Evolutionary conservation across 1,139 yeast genomes (phyloP), one percentile per base, ranked within the genome.

Genomic region (Yamadazyma dendronema): DNA sequence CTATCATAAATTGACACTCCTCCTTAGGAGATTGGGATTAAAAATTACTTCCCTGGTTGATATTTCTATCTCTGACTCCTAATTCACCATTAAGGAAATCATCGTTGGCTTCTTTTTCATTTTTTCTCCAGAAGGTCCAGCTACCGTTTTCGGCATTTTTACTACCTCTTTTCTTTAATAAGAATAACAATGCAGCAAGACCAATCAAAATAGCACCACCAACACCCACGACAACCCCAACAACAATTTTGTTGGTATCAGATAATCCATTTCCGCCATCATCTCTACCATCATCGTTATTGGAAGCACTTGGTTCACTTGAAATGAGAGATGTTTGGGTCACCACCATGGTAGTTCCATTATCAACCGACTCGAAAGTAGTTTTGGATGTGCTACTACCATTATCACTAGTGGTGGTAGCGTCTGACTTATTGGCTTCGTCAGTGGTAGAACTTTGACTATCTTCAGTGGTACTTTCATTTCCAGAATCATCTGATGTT

Each of bases 61-160:
- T 63, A 39, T 57, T 56, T 42, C 74, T 56, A 42, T 82, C 66
- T 41, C 70, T 61, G 19, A 68, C 71, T 7, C 87, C 68, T 48
- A 86, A 75, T 42, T 67, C 70, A 17, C 81, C 79, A 15, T 86
- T 84, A 38, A 81, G 67, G 35, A 75, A 64, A 53, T 86, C 94
- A 44, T 70, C 74, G 33, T 61, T 59, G 32, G 60, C 60, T 34
- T 65, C 66, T 55, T 72, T 70, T 47, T 68, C 76, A 41, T 65
- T 66, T 59, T 68, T 69, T 52, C 74, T 63, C 77, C 77, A 72
- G 61, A 72, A 72, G 2, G 77, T 72, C 77, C 77, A 72, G 21
- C 73, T 69, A 12, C 69, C 62, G 34, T 47, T 52, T 35, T 61
- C 61, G 28, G 49, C 47, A 30, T 56, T 61, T 37, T 52, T 57